These are phyloP conservation scores for Boletus rubroflammeus DNA, from an alignment of 768 basidiomycete genomes.

Conservation along the genomic window DNA sequence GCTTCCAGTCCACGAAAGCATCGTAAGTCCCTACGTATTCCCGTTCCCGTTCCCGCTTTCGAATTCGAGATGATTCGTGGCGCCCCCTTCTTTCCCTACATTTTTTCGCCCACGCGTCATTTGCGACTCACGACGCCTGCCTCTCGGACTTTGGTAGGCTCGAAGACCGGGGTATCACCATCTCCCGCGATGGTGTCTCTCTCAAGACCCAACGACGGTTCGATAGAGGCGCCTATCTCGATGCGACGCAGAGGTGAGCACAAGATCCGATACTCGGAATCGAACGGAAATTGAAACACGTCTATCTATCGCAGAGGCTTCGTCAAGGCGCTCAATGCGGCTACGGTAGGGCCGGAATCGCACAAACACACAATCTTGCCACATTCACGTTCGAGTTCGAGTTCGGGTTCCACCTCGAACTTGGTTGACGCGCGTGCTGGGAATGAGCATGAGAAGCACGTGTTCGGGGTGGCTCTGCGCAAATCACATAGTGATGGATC, in stretches of 20 bases:
- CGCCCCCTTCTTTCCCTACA: not conserved
- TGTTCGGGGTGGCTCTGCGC: constrained; percentile 6
- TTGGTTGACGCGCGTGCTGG: not conserved
- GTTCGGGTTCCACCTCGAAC: not conserved
- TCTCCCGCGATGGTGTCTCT: constrained; percentile 59
- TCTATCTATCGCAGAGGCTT: constrained; percentile 36
- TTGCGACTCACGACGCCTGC: no score
- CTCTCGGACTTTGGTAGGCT: constrained; percentile 27
- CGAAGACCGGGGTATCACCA: constrained; percentile 51
- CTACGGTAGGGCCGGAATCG: constrained; percentile 35
- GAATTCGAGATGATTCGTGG: not conserved
- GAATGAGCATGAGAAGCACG: not conserved
- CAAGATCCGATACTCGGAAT: not conserved
- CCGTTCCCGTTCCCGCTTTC: not conserved
- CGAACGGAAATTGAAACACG: not conserved
- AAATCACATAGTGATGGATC: not conserved
- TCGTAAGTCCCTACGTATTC: constrained; percentile 38
- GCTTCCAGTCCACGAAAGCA: constrained; percentile 49
- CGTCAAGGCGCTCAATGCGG: constrained; percentile 47
- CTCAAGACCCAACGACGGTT: constrained; percentile 60
- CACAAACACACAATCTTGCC: constrained; percentile 8
- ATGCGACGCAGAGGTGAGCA: constrained; percentile 65
- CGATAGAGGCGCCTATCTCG: constrained; percentile 62
- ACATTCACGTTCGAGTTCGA: not conserved
- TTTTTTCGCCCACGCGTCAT: no score